Percentiles rank a stretch among this genome's conserved stretches.
These are phyloP conservation scores for Ceratocystis eucalypticola DNA, from an alignment of 2,329 filamentous ascomycete species.

Conservation along the genomic window DNA sequence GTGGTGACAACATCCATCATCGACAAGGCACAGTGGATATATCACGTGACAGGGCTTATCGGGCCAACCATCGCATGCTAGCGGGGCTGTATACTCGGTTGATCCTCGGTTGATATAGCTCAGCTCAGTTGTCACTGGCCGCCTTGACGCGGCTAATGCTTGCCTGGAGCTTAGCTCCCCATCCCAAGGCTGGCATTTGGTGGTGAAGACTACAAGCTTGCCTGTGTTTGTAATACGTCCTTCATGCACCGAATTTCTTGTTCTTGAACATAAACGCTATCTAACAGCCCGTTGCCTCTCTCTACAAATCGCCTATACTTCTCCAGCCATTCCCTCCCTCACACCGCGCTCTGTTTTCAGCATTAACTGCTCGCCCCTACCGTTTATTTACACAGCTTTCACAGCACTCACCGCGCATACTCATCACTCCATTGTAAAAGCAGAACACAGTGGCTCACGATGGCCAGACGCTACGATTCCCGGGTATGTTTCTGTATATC, in stretches of 20 bases:
- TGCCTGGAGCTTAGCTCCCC: conserved; percentile 29
- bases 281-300: neutral
- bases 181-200: conserved; percentile 7
- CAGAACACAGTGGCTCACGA: conserved; percentile 27
- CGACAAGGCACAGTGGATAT: neutral
- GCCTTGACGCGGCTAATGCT: conserved; percentile 19
- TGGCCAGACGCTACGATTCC: conserved; percentile 97
- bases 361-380: conserved; percentile 20
- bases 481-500: conserved; percentile 46
- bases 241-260: neutral
- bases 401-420: neutral
- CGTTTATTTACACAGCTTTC: neutral
- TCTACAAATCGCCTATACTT: neutral
- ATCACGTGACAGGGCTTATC: conserved; percentile 11
- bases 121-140: neutral
- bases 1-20: neutral
- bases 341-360: neutral
- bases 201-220: conserved; percentile 18
- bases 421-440: neutral
- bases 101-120: conserved; percentile 19
- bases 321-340: neutral
- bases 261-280: neutral
- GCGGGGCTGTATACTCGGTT: conserved; percentile 17
- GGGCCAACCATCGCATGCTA: neutral
- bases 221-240: conserved; percentile 8